Base-by-base conservation (phyloP, 1,284 basidiomycete genomes). In the Tylopilus sp. region DNA sequence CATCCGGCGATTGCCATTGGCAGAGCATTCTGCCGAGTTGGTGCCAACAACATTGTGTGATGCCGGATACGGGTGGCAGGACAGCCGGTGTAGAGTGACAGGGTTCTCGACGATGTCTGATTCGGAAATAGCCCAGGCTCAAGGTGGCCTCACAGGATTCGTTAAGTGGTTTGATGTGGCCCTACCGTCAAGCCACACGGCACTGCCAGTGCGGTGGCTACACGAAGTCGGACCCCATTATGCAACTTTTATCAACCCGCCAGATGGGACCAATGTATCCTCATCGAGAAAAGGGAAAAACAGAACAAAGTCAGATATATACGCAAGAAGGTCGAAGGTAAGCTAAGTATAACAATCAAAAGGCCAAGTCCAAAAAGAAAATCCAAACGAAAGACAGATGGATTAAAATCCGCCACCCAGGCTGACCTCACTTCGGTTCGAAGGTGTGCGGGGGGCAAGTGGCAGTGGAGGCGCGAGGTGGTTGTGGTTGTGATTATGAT, bases 401-500 rank as follows among this genome's bases (percentile, higher is more conserved):
- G 39, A 62, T 72, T 69, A 84, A 49, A 78, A 72, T 24, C 75
- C 82, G 5, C 77, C 79, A 12, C 47, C 47, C 22, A 86, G 71
- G 63, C 85, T 86, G 29, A 81, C 75, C 65, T 87, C 85, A 67
- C 85, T 87, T 18, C 82, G 79, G 72, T 85, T 86, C 39, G 84
- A 85, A 7, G 84, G 82, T 38, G 84, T 82, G 39, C 85, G 79
- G 19, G 81, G 77, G 61, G 73, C 69, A 39, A 74, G 69, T 13
- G 76, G 61, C 0, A 77, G 70, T 5, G 79, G 74, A 13, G 82
- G 83, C n/a, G 79, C 70, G 58, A 79, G 73, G 36, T 81, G 70
- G 39, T 80, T 79, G 65, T 81, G 81, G 57, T n/a, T 73, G 16
- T 81, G 70, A 44, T 80, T 79, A 64, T 81, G 81, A 58, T n/a